These are phyloP conservation scores for Hemerocallis citrina DNA, from an alignment of 106 monocot genomes.

Conservation along the genomic window DNA sequence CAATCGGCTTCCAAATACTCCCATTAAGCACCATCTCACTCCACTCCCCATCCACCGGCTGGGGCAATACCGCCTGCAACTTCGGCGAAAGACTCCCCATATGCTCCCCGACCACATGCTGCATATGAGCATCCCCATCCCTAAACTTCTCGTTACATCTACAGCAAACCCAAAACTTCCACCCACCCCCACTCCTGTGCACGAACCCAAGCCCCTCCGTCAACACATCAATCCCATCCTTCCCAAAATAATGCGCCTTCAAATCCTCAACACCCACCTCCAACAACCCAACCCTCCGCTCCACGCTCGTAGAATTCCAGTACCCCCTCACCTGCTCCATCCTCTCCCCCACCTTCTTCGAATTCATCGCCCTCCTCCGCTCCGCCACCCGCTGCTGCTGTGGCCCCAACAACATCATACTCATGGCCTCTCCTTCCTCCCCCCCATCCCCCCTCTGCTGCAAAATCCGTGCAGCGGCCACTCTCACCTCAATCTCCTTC, in stretches of 20 bases:
- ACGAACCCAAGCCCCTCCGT: constrained; percentile 56
- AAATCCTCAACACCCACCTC: constrained; percentile 40
- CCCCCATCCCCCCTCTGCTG: constrained; percentile 30
- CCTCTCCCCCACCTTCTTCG: constrained; percentile 38
- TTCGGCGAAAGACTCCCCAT: constrained; percentile 36
- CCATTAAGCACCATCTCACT: constrained; percentile 44
- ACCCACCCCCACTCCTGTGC: constrained; percentile 22
- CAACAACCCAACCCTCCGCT: constrained; percentile 39
- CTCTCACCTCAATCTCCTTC: constrained; percentile 91
- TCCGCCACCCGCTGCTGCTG: constrained; percentile 20
- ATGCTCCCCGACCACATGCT: constrained; percentile 59
- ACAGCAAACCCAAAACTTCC: constrained; percentile 76
- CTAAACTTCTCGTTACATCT: constrained; percentile 52
- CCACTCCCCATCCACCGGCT: constrained; percentile 55
- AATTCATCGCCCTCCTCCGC: constrained; percentile 44
- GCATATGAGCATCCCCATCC: constrained; percentile 36
- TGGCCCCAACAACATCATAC: too few species aligned
- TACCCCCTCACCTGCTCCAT: constrained; percentile 50
- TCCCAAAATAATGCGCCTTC: constrained; percentile 23
- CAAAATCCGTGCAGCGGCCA: constrained; percentile 68
- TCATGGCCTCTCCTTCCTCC: constrained; percentile 18
- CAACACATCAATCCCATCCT: constrained; percentile 49
- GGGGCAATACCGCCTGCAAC: constrained; percentile 47
- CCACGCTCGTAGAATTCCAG: constrained; percentile 55
- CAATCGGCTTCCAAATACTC: constrained; percentile 62